Evolutionary conservation across 1,284 basidiomycete genomes (phyloP).

Genomic region (Austroboletus rostrupii): DNA sequence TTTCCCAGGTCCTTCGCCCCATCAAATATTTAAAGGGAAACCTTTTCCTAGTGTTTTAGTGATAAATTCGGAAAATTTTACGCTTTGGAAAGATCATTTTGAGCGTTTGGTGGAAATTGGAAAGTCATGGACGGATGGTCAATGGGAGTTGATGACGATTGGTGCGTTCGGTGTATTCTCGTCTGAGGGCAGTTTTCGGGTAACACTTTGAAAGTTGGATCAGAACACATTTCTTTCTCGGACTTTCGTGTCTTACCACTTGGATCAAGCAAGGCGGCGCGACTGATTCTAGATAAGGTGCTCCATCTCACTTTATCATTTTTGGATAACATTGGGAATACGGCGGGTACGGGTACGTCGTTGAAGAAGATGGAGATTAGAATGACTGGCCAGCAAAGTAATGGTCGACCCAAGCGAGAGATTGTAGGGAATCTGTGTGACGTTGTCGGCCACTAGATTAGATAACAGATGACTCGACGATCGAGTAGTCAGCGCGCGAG

Average conservation of each 20-base stretch:
- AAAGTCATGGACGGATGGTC: conserved; percentile 47
- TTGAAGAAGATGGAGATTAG: conserved; percentile 43
- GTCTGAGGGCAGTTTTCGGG: neutral
- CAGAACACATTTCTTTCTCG: conserved; percentile 54
- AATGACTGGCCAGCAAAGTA: conserved; percentile 39
- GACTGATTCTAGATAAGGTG: conserved; percentile 40
- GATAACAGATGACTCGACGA: conserved; percentile 1
- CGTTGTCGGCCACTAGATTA: conserved; percentile 33
- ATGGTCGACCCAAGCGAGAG: conserved; percentile 43
- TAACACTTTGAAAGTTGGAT: conserved; percentile 37
- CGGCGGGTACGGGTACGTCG: conserved; percentile 27
- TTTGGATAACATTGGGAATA: conserved; percentile 40
- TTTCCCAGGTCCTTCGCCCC: conserved; percentile 44
- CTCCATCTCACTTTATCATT: conserved; percentile 45
- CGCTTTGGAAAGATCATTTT: conserved; percentile 72
- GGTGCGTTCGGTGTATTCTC: conserved; percentile 27
- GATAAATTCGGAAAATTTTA: conserved; percentile 72
- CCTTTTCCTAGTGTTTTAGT: conserved; percentile 46
- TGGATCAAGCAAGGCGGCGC: conserved; percentile 34
- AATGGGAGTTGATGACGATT: conserved; percentile 46
- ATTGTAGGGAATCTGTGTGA: conserved; percentile 49
- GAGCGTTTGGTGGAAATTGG: conserved; percentile 49
- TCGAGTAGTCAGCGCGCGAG: too few species aligned
- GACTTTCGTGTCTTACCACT: conserved; percentile 51
- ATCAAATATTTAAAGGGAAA: conserved; percentile 10